These are phyloP conservation scores for Fusarium goolgardi DNA, from an alignment of 2,329 filamentous ascomycete species.

Conservation along the genomic window DNA sequence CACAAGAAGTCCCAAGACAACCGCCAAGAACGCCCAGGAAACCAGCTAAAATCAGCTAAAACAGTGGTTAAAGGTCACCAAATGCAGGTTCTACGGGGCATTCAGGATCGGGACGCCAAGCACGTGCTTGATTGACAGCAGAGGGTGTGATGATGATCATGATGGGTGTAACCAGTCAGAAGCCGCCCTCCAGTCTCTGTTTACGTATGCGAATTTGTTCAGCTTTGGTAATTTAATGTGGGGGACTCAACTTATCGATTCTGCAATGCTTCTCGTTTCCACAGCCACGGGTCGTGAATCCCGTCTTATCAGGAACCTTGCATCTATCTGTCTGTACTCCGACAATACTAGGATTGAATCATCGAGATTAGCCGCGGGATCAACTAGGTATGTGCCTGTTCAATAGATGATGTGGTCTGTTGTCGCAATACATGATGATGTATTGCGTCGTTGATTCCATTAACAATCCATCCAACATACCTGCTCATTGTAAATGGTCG, in stretches of 20 bases:
- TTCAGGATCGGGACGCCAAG: conserved; percentile 39
- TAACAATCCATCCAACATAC: background rate
- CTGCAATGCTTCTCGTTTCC: conserved; percentile 32
- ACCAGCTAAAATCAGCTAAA: conserved; percentile 23
- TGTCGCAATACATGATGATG: background rate
- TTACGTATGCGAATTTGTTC: conserved; percentile 56
- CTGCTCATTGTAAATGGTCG: background rate
- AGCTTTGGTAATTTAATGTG: conserved; percentile 38
- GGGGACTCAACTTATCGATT: conserved; percentile 35
- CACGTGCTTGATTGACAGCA: conserved; percentile 18
- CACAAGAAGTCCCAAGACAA: conserved; percentile 12
- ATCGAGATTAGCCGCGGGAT: background rate
- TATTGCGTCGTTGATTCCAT: background rate
- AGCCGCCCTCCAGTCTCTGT: conserved; percentile 25
- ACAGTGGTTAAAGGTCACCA: conserved; percentile 18
- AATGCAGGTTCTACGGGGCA: conserved; percentile 38
- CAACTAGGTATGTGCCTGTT: background rate
- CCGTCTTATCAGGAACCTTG: conserved; percentile 40
- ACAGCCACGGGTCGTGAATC: conserved; percentile 27
- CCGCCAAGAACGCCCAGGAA: conserved; percentile 22
- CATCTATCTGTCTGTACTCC: conserved; percentile 3
- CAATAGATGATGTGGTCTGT: background rate
- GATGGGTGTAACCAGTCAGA: conserved; percentile 40
- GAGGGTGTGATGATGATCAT: conserved; percentile 26
- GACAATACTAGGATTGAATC: conserved; percentile 27